Percentiles rank a stretch among this genome's conserved stretches.
Conservation (phyloP, 148 eudicot genomes). For the Selenicereus undatus region DNA sequence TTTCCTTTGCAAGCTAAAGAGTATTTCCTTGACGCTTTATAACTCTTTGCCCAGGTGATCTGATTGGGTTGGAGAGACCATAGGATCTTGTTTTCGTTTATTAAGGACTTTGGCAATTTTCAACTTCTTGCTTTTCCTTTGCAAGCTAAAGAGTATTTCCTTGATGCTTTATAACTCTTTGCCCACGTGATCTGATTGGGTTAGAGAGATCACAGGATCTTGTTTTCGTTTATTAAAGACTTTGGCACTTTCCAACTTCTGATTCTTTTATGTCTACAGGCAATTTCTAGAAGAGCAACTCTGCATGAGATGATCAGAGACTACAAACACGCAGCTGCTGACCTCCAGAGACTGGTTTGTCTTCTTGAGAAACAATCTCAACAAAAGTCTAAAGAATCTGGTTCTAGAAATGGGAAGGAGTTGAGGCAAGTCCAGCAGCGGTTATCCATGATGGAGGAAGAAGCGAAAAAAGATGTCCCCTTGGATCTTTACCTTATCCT, state of each 20-base stretch:
- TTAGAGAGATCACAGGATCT: not conserved
- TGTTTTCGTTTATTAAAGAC: not conserved
- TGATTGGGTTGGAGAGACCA: not conserved
- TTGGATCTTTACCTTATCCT: conserved; percentile 74
- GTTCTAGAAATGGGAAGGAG: conserved; percentile 53
- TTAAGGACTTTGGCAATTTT: conserved; percentile 1
- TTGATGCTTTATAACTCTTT: not conserved
- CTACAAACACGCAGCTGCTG: conserved; percentile 66
- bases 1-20: not conserved
- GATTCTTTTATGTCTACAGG: conserved; percentile 40
- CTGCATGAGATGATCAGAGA: conserved; percentile 82
- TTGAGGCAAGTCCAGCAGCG: conserved; percentile 53
- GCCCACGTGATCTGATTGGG: not conserved
- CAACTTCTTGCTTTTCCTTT: not conserved
- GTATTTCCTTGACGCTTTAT: not conserved
- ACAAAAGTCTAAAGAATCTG: conserved; percentile 42
- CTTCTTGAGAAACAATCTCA: conserved; percentile 55
- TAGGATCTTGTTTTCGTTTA: not conserved
- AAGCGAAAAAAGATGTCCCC: conserved; percentile 52
- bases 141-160: not conserved
- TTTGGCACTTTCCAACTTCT: conserved; percentile 13
- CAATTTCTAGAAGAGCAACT: conserved; percentile 80
- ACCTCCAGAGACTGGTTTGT: conserved; percentile 55
- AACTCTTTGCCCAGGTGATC: not conserved
- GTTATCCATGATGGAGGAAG: conserved; percentile 58